A percentile compares a stretch with the other conserved stretches of the same genome.
Evolutionary conservation across 768 basidiomycete species (phyloP).

Genomic region (Russula griseocarnosa): DNA sequence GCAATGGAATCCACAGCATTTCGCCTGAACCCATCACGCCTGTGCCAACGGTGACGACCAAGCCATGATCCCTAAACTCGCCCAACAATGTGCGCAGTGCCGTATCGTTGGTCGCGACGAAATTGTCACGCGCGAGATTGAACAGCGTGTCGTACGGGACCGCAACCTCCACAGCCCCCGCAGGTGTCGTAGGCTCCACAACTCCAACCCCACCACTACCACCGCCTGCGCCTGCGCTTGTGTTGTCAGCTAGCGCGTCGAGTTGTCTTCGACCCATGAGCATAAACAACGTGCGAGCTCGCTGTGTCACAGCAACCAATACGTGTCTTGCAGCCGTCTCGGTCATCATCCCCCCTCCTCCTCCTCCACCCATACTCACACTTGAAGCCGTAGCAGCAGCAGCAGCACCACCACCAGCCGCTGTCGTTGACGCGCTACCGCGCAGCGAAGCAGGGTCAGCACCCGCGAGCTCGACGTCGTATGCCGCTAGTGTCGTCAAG

Average conservation of each 20-base stretch:
- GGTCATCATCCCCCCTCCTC: conserved; percentile 44
- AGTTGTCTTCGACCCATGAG: conserved; percentile 69
- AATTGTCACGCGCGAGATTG: conserved; percentile 69
- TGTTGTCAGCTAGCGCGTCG: conserved; percentile 45
- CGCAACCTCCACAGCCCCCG: conserved; percentile 52
- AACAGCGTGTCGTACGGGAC: conserved; percentile 67
- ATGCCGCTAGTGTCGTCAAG: conserved; percentile 77
- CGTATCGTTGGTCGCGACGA: conserved; percentile 86
- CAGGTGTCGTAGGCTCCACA: conserved; percentile 25
- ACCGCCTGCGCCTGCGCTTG: conserved; percentile 2
- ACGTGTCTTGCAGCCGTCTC: conserved; percentile 79
- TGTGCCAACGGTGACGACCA: conserved; percentile 54
- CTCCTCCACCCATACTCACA: conserved; percentile 33
- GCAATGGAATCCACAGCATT: conserved; percentile 82
- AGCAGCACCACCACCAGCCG: too few species aligned
- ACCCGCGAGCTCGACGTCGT: conserved; percentile 71
- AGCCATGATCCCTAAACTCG: conserved; percentile 87
- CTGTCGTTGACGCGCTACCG: conserved; percentile 40
- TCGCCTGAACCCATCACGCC: conserved; percentile 41
- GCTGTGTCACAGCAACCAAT: conserved; percentile 80
- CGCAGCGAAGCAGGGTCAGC: conserved; percentile 61
- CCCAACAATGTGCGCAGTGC: conserved; percentile 75
- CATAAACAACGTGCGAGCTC: conserved; percentile 77
- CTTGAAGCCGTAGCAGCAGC: background rate
- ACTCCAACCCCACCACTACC: background rate